Evolutionary conservation across 108 stramenopile genomes (phyloP).

Genomic region (Tribonema minus): DNA sequence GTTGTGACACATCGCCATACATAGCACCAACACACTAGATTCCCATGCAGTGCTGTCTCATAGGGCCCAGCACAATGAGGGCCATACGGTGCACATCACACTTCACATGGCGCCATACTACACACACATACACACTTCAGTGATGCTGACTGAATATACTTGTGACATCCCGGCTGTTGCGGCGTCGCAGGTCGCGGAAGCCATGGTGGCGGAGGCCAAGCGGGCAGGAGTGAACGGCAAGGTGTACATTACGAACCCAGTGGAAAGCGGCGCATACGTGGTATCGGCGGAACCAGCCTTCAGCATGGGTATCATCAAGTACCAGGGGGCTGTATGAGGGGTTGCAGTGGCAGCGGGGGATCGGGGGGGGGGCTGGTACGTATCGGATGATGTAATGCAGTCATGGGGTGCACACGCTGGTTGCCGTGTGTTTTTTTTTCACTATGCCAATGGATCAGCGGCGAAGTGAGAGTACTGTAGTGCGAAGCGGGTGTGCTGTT

Average conservation of each 20-base stretch:
- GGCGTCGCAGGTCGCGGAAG: conserved; percentile 72
- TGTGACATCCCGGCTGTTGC: neutral
- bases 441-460: too few relatives aligned
- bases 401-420: too few relatives aligned
- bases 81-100: neutral
- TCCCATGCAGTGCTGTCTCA: too few relatives aligned
- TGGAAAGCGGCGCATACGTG: conserved; percentile 52
- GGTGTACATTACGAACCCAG: conserved; percentile 57
- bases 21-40: too few relatives aligned
- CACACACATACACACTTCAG: neutral
- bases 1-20: too few relatives aligned
- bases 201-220: conserved; percentile 82
- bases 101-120: neutral
- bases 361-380: too few relatives aligned
- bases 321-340: conserved; percentile 33
- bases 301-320: conserved; percentile 18
- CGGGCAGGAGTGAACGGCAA: conserved; percentile 45
- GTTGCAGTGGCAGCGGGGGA: too few relatives aligned
- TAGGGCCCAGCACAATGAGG: neutral
- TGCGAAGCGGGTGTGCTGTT: too few relatives aligned
- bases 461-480: too few relatives aligned
- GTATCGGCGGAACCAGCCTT: conserved; percentile 41
- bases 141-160: neutral
- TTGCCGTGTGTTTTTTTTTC: too few relatives aligned
- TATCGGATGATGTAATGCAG: too few relatives aligned